Conservation (phyloP, 164 flowering plant species). For the Protea cynaroides region DNA sequence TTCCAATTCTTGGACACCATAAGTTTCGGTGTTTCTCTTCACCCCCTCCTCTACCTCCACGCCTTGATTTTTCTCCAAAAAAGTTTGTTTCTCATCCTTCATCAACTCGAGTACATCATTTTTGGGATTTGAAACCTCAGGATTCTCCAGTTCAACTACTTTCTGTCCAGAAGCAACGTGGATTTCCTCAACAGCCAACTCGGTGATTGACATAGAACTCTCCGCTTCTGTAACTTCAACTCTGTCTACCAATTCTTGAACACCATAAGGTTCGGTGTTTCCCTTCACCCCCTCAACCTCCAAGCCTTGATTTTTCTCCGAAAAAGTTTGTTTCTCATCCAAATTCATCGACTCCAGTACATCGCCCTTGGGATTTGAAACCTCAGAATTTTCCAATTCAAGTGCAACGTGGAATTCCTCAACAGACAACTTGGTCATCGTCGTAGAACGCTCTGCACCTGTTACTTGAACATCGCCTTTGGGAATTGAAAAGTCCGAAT, state of each 20-base stretch:
- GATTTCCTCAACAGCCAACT: constrained; percentile 1
- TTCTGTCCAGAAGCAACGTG: constrained; percentile 5
- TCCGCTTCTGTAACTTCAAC: background rate
- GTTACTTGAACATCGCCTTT: no score
- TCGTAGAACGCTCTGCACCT: no score
- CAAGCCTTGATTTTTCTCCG: background rate
- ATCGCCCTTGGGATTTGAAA: background rate
- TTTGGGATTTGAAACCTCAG: background rate
- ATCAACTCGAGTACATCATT: background rate
- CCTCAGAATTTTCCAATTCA: background rate
- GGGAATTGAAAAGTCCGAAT: background rate
- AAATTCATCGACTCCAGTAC: background rate
- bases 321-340: background rate
- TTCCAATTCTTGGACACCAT: background rate
- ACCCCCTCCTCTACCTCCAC: background rate
- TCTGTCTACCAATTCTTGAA: background rate
- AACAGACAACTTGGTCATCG: background rate
- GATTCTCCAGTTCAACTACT: background rate
- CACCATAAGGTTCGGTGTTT: background rate
- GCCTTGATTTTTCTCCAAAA: background rate
- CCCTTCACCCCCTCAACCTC: background rate
- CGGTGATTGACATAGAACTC: background rate
- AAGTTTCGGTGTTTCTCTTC: background rate
- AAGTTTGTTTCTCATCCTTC: background rate
- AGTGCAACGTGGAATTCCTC: background rate